Base-by-base conservation (phyloP, 768 basidiomycete genomes). In the Pleurotus platypus region DNA sequence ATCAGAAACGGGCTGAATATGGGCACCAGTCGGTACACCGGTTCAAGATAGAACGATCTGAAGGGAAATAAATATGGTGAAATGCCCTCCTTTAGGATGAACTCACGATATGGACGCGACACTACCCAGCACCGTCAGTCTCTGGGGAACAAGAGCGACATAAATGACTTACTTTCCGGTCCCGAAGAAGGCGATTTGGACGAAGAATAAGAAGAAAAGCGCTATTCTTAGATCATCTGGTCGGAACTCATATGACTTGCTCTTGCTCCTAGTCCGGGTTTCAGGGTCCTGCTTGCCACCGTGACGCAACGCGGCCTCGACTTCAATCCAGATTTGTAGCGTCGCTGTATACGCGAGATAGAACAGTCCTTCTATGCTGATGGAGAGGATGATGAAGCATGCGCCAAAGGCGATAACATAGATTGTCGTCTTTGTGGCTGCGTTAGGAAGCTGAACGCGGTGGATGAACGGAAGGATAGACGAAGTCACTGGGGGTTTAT, bases 1-100 rank as follows among this genome's bases (percentile, higher is more conserved):
- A 93, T 93, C 58, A 89, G 78, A 70, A 93, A 93, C 0, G 92
- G 92, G 59, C 79, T 89, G 67, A 94, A 94, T 49, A 91, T 80
- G 0, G 92, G 90, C 60, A 94, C 86, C 13, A 94, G 77, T 15
- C 92, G 87, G 64, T 92, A 94, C 5, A 94, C 92, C 2, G 92
- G 92, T 40, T 87, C 91, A 16, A 94, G 78, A 68, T 94, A 94
- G 70, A 94, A 94, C 2, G 89, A 90, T 15, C 84, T 20, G 20
- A 20, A 20, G 20, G 20, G 20, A 20, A 20, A 20, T 20, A 20
- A 20, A 20, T 20, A 20, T 20, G 20, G 20, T 20, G 20, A 20
- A 20, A 20, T 49, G 20, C 6, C 18, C 22, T n/a, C 3, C n/a
- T 49, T n/a, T 54, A 43, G 55, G 4, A 46, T 54, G 15, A 11